Base-by-base conservation (phyloP, 257 asterid genomes). In the Pogostemon cablin region DNA sequence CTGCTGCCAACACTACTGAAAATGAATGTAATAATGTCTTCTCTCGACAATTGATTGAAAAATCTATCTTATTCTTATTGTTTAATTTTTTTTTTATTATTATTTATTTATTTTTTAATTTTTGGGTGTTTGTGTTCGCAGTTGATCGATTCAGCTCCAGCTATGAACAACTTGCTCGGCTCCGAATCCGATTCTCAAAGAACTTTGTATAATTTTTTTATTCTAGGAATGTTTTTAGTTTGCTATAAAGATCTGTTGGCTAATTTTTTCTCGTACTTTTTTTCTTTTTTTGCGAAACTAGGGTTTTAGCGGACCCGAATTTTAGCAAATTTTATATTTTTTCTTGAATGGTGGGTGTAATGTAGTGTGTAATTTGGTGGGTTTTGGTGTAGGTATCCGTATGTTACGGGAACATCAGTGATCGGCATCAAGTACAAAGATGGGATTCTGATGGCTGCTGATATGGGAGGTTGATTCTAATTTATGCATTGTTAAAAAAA, bases 361-460 rank as follows among this genome's bases (percentile, higher is more conserved):
- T 65, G 50, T 54, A 54, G 59, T 37, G 32, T 73, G 32, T 80
- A 15, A 75, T 41, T 9, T 44, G 7, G n/a, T 25, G 62, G 38
- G 38, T 59, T 64, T 69, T 67, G 55, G 50, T 60, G 66, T 74
- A 95, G 97, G 88, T 73, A 65, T 74, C 97, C 99, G 0, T 88
- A 88, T 81, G 97, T 91, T 70, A 95, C 97, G 0, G 99, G 97
- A 64, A 88, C 99, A 0, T 95, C 97, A 17, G 97, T 91, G 74
- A 70, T 91, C 43, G 99, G 96, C 68, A 84, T 95, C 68, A 95
- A 95, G 80, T 95, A 81, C 85, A 95, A 89, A 79, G 98, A 95
- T 85, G 99, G 98, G 44, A 85, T 91, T 77, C 95, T 95, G 63
- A 61, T 95, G 86, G 95, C 87, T 59, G 89, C 96, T 77, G 98